Evolutionary conservation across 768 basidiomycete species (phyloP).

Genomic region (Termitomyces heimii): DNA sequence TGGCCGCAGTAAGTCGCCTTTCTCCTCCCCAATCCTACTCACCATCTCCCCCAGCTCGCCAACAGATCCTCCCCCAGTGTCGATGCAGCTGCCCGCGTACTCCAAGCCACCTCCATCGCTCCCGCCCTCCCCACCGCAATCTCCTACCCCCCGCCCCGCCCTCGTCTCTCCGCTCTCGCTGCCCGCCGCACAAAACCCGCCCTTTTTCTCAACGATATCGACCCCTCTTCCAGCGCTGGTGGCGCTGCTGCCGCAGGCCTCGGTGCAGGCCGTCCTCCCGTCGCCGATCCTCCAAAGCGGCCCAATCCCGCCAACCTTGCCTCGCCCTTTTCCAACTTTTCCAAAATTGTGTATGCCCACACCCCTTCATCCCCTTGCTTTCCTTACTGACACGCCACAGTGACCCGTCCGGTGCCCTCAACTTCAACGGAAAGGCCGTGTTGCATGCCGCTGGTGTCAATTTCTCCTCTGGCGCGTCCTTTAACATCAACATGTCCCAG

Average conservation of each 20-base stretch:
- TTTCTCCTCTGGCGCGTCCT: slow-evolving; percentile 87
- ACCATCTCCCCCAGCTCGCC: slow-evolving; percentile 13
- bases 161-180: slow-evolving; percentile 27
- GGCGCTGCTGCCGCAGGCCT: slow-evolving; percentile 63
- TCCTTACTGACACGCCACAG: slow-evolving; percentile 31
- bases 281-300: slow-evolving; percentile 29
- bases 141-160: slow-evolving; percentile 10
- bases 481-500: slow-evolving; percentile 92
- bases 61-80: slow-evolving; percentile 32
- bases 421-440: slow-evolving; percentile 90
- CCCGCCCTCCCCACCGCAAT: slow-evolving; percentile 18
- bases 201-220: slow-evolving; percentile 63
- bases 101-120: background rate
- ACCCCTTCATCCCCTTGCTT: background rate
- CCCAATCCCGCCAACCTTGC: slow-evolving; percentile 40
- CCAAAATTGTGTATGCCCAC: slow-evolving; percentile 79
- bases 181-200: slow-evolving; percentile 46
- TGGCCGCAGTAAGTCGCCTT: slow-evolving; percentile 65
- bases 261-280: slow-evolving; percentile 60
- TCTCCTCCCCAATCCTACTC: background rate
- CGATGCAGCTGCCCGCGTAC: slow-evolving; percentile 25
- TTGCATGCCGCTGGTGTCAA: slow-evolving; percentile 80
- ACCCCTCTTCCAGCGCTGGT: slow-evolving; percentile 41
- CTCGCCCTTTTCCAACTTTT: slow-evolving; percentile 89
- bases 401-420: slow-evolving; percentile 93